Evolutionary conservation across 176 grass and related monocot genomes (phyloP).

Genomic region (Coix lacrymajobi): DNA sequence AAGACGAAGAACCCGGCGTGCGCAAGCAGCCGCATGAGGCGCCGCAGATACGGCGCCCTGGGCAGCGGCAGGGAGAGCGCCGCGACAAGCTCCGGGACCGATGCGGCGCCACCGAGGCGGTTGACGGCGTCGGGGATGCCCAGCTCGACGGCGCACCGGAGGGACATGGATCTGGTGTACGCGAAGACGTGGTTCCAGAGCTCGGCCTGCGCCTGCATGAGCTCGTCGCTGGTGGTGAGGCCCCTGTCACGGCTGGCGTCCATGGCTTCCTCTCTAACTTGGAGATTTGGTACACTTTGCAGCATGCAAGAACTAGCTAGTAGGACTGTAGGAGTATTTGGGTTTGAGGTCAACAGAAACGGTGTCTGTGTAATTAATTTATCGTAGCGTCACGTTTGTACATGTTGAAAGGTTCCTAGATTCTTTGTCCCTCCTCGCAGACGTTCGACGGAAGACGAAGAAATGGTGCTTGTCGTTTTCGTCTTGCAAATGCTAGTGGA

Average conservation of each 20-base stretch:
- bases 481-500: neutral
- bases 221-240: slow-evolving; percentile 15
- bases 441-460: neutral
- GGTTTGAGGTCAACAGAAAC: neutral
- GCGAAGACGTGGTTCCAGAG: slow-evolving; percentile 56
- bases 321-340: neutral
- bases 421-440: neutral
- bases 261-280: slow-evolving; percentile 5
- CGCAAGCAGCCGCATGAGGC: slow-evolving; percentile 49
- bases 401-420: neutral
- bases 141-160: slow-evolving; percentile 56
- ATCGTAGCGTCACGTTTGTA: neutral
- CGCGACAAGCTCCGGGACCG: slow-evolving; percentile 26
- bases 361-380: neutral
- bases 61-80: slow-evolving; percentile 33
- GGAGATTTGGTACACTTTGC: neutral
- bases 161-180: slow-evolving; percentile 64
- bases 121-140: slow-evolving; percentile 52
- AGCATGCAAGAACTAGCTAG: neutral
- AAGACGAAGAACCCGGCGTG: slow-evolving; percentile 44
- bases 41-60: slow-evolving; percentile 33
- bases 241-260: neutral
- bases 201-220: slow-evolving; percentile 40
- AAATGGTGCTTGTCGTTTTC: neutral
- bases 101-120: slow-evolving; percentile 19